Conservation (phyloP, 176 grass and related monocot genomes). For the Phyllostachys edulis region DNA sequence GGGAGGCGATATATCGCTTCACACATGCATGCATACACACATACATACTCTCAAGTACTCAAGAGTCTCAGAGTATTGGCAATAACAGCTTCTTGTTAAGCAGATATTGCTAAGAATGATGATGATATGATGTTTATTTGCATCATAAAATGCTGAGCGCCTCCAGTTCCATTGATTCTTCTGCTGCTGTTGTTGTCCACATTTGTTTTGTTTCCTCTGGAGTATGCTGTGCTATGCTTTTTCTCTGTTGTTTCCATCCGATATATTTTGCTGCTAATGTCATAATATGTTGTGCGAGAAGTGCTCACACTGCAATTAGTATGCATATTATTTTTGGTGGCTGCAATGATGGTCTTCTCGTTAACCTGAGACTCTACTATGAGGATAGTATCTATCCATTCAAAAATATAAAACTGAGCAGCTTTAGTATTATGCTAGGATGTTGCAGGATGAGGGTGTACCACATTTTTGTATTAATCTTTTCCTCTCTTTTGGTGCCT, state of each 20-base stretch:
- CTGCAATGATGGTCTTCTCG: constrained; percentile 46
- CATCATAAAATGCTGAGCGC: constrained; percentile 21
- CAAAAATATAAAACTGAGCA: constrained; percentile 42
- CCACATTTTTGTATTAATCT: neutral
- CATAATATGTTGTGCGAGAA: neutral
- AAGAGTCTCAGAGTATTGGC: neutral
- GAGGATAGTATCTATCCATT: constrained; percentile 42
- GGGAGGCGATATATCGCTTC: neutral
- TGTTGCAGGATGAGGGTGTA: neutral
- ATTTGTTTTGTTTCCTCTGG: neutral
- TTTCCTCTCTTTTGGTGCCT: neutral
- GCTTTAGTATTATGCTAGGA: neutral
- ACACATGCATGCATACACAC: neutral
- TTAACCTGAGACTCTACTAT: constrained; percentile 39
- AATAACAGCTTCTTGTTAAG: constrained; percentile 1
- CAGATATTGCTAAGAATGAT: neutral
- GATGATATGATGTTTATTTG: neutral
- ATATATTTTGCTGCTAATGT: neutral
- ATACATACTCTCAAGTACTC: neutral
- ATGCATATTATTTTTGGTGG: neutral
- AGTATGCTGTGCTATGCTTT: neutral
- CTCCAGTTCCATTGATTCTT: constrained; percentile 21
- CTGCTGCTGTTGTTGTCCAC: neutral
- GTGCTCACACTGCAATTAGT: neutral
- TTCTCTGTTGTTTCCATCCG: neutral